Conservation (phyloP, 768 basidiomycete species). For the Podaxis pistillaris region DNA sequence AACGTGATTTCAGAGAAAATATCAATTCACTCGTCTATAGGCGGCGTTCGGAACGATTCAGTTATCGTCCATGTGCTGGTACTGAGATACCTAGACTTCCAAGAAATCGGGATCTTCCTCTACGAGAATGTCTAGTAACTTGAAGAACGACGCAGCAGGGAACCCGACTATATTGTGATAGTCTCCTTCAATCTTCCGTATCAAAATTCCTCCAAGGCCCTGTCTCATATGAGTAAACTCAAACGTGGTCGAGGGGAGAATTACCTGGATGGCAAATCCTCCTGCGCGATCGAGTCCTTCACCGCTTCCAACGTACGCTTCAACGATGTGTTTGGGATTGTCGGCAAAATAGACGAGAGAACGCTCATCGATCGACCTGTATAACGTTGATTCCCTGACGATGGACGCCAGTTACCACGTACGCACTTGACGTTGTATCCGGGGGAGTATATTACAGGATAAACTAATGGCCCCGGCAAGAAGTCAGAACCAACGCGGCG, state of each 20-base stretch:
- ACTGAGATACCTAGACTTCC: constrained; percentile 10
- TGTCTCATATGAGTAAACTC: constrained; percentile 24
- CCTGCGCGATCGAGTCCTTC: constrained; percentile 90
- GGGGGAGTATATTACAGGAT: constrained; percentile 71
- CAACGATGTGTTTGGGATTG: constrained; percentile 51
- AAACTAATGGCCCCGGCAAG: constrained; percentile 43
- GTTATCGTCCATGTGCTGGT: background rate
- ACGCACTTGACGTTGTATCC: constrained; percentile 70
- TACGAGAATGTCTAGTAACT: constrained; percentile 16
- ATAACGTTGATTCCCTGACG: background rate
- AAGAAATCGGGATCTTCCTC: constrained; percentile 22
- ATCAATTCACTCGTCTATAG: background rate
- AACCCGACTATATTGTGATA: constrained; percentile 21
- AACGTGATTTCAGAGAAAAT: background rate
- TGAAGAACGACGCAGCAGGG: constrained; percentile 20
- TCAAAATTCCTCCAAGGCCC: constrained; percentile 79
- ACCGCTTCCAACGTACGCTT: constrained; percentile 81
- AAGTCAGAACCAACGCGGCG: background rate
- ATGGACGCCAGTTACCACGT: background rate
- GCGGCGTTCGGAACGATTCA: background rate
- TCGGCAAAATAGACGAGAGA: constrained; percentile 77
- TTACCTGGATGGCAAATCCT: constrained; percentile 91
- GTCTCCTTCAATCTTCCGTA: constrained; percentile 50
- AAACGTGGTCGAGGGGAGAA: background rate
- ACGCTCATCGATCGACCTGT: constrained; percentile 79